phyloP scores from a whole-genome alignment of 306 rosid species.

The Fagus sylvatica region DNA sequence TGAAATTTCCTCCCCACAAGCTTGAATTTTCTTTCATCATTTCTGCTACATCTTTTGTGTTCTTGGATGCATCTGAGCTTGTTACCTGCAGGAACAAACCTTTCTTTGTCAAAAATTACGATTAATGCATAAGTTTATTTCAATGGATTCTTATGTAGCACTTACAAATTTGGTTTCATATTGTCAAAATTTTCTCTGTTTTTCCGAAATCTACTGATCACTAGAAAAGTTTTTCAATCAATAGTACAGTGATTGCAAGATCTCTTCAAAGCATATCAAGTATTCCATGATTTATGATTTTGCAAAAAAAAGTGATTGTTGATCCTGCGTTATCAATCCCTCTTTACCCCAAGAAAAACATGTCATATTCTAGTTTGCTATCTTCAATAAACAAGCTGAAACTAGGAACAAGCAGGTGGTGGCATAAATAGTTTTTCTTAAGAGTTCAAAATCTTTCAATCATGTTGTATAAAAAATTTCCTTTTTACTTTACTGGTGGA shows the following conservation, averaged over 20 bases:
- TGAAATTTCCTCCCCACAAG: constrained; percentile 19
- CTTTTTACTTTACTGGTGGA: too few relatives aligned
- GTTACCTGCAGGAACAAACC: constrained; percentile 6
- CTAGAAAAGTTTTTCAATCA: background rate
- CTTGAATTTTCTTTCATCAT: background rate
- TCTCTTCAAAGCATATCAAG: background rate
- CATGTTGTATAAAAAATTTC: too few relatives aligned
- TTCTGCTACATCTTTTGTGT: background rate
- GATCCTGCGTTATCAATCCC: background rate
- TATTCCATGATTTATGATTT: background rate
- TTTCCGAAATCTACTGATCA: background rate
- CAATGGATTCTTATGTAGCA: background rate
- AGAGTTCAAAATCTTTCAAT: too few relatives aligned
- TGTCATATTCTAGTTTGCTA: background rate
- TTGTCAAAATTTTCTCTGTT: background rate
- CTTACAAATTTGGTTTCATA: background rate
- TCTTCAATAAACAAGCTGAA: background rate
- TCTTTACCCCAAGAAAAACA: background rate
- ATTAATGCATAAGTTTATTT: background rate
- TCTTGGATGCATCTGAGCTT: constrained; percentile 8
- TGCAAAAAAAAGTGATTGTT: background rate
- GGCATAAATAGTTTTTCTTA: background rate
- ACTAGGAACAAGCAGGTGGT: background rate
- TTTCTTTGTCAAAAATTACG: background rate
- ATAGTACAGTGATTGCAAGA: background rate